A percentile compares a stretch with the other conserved stretches of the same genome.
These are phyloP conservation scores for Morella rubra DNA, from an alignment of 306 rosid genomes.

Conservation along the genomic window DNA sequence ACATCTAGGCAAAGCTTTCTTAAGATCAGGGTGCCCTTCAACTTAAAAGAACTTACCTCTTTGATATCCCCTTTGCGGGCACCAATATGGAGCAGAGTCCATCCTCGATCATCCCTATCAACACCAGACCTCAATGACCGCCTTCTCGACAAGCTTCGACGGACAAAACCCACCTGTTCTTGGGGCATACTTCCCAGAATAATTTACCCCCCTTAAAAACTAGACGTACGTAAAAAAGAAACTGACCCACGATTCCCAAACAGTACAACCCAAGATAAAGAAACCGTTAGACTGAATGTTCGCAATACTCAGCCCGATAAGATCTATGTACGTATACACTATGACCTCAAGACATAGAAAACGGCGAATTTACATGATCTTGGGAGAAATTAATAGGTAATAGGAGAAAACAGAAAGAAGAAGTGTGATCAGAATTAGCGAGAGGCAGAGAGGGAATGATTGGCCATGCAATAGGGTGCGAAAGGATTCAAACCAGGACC, in stretches of 20 bases:
- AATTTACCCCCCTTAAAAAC: slow-evolving; percentile 1
- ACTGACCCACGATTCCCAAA: neutral
- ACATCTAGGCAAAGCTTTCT: too few relatives aligned
- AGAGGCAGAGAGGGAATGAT: slow-evolving; percentile 49
- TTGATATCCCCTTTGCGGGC: slow-evolving; percentile 77
- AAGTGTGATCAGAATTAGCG: slow-evolving; percentile 51
- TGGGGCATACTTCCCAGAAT: slow-evolving; percentile 37
- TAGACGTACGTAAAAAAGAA: neutral
- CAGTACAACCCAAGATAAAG: neutral
- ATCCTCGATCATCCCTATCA: slow-evolving; percentile 82
- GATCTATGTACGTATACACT: neutral
- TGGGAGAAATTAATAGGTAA: neutral
- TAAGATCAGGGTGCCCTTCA: too few relatives aligned
- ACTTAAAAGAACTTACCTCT: slow-evolving; percentile 35
- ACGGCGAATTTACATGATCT: slow-evolving; percentile 35
- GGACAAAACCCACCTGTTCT: slow-evolving; percentile 31
- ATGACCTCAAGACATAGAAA: neutral
- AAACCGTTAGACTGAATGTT: neutral
- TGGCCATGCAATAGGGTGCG: slow-evolving; percentile 73
- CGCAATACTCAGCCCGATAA: neutral
- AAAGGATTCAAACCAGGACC: slow-evolving; percentile 99
- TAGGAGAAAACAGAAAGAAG: neutral
- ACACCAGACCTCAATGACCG: slow-evolving; percentile 48
- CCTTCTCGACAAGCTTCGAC: slow-evolving; percentile 58
- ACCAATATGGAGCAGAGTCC: slow-evolving; percentile 78